Percentiles rank a stretch among this genome's conserved stretches.
Conservation (phyloP, 1,284 basidiomycete genomes). For the Irpex lacteus region DNA sequence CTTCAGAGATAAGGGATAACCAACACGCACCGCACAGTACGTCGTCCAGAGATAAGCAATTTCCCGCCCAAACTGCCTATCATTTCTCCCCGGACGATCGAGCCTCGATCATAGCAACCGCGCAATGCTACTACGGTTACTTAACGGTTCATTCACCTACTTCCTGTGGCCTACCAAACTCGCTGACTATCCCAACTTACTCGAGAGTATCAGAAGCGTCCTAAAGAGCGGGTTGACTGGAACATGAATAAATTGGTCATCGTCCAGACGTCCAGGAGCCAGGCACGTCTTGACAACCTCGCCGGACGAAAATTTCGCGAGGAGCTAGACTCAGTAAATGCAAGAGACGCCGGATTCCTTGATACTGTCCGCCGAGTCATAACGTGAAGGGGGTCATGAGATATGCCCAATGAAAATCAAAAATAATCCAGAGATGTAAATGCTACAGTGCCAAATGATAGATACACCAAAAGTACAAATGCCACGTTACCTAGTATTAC, state of each 20-base stretch:
- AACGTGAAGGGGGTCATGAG: no score
- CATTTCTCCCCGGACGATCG: not conserved
- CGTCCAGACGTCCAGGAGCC: not conserved
- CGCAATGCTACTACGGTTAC: no score
- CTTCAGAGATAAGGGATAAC: not conserved
- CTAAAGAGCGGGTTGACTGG: no score
- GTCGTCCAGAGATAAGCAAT: not conserved
- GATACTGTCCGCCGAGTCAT: not conserved
- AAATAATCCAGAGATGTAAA: not conserved
- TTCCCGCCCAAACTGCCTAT: not conserved
- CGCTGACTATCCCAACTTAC: no score
- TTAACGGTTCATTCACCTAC: no score
- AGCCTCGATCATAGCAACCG: no score
- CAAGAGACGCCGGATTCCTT: not conserved
- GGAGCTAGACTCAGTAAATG: not conserved
- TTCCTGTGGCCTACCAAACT: no score
- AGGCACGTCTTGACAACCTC: not conserved
- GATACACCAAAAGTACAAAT: constrained; percentile 6
- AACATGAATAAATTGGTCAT: no score
- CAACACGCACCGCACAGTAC: not conserved
- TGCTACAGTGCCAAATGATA: constrained; percentile 8
- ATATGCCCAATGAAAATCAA: no score
- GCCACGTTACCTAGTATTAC: not conserved
- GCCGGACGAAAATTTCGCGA: not conserved
- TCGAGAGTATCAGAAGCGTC: no score